These are phyloP conservation scores for Pythium rhizo-oryzae DNA, from an alignment of 352 stramenopile genomes.

Conservation along the genomic window DNA sequence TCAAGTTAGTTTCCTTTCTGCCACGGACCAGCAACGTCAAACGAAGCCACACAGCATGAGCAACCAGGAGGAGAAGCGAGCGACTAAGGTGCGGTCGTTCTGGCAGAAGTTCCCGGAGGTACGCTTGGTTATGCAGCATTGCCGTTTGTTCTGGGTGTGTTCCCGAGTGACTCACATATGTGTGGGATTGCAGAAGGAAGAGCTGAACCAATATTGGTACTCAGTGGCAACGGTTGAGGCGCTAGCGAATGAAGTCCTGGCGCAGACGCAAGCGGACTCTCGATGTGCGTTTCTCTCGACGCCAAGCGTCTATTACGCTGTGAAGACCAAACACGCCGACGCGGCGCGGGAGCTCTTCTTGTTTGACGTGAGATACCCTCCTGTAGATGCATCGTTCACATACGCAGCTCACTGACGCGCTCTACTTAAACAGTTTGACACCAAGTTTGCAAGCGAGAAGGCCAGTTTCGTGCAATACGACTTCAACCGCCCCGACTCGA, in stretches of 20 bases:
- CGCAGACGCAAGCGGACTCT: conserved; percentile 43
- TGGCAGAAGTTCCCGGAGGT: conserved; percentile 77
- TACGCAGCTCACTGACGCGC: background rate
- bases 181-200: conserved; percentile 70
- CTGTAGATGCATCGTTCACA: background rate
- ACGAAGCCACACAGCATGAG: conserved; percentile 3
- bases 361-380: conserved; percentile 78
- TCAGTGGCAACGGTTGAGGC: conserved; percentile 85
- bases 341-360: conserved; percentile 61
- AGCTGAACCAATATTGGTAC: conserved; percentile 98
- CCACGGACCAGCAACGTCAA: background rate
- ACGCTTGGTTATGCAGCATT: background rate
- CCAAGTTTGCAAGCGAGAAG: conserved; percentile 70
- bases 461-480: conserved; percentile 88
- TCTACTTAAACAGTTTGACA: conserved; percentile 74
- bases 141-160: too few relatives aligned
- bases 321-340: conserved; percentile 47
- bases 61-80: conserved; percentile 25
- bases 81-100: conserved; percentile 43
- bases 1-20: background rate
- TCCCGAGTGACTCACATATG: too few relatives aligned
- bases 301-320: conserved; percentile 92
- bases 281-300: conserved; percentile 93
- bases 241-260: conserved; percentile 62
- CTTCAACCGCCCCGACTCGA: conserved; percentile 80